Percentiles rank a stretch among this genome's conserved stretches.
These are phyloP conservation scores for Fusarium newnesense DNA, from an alignment of 2,329 filamentous ascomycete genomes.

Conservation along the genomic window DNA sequence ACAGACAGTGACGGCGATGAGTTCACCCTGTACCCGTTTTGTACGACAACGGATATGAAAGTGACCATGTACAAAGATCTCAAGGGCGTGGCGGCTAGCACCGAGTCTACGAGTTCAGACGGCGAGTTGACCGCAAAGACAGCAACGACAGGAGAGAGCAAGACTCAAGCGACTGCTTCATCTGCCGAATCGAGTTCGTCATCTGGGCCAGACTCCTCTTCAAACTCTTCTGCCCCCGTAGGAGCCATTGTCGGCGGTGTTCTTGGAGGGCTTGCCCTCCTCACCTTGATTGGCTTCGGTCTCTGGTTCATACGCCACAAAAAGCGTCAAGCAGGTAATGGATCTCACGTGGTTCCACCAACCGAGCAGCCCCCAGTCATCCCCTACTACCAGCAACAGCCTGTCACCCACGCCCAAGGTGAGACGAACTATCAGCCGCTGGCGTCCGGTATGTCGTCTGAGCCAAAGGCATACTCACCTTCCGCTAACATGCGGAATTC, in stretches of 20 bases:
- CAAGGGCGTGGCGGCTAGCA: background rate
- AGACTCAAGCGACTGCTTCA: background rate
- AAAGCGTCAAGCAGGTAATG: background rate
- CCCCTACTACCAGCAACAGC: background rate
- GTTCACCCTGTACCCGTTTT: background rate
- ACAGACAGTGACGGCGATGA: background rate
- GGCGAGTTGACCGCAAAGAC: background rate
- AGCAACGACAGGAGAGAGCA: background rate
- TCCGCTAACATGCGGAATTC: background rate
- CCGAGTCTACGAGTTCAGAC: background rate
- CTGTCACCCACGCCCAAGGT: background rate
- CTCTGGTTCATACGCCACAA: constrained; percentile 4
- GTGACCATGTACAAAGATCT: background rate
- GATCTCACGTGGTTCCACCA: background rate
- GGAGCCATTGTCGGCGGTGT: background rate
- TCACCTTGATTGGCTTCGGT: background rate
- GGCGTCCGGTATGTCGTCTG: background rate
- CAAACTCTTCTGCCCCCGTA: background rate
- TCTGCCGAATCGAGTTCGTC: background rate
- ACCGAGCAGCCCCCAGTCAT: background rate
- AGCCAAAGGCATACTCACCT: background rate
- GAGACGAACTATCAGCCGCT: background rate
- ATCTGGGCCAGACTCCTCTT: background rate
- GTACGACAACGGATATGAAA: background rate
- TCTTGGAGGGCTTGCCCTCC: background rate